phyloP scores from a whole-genome alignment of 163 green algal genomes.

The Trebouxia gelatinosa region DNA sequence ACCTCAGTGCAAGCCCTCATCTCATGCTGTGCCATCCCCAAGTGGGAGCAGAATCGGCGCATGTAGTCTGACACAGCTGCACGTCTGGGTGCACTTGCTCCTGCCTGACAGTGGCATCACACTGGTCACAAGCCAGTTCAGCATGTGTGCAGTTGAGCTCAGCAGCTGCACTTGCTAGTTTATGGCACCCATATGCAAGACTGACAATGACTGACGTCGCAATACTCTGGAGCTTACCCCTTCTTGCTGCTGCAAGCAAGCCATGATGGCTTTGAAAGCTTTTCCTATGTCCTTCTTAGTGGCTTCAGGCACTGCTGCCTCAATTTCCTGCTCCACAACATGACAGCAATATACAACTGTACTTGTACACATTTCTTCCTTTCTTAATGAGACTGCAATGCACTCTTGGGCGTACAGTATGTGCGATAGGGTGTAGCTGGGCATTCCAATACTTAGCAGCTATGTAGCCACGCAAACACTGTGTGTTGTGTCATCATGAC shows the following conservation, averaged over 20 bases:
- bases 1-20: slow-evolving; percentile 50
- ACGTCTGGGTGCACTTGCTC: background rate
- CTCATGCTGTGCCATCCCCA: slow-evolving; percentile 55
- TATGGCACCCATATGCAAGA: background rate
- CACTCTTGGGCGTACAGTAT: background rate
- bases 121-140: too few relatives aligned
- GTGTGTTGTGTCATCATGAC: too few relatives aligned
- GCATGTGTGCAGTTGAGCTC: too few relatives aligned
- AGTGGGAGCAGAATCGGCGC: slow-evolving; percentile 60
- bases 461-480: too few relatives aligned
- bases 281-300: slow-evolving; percentile 87
- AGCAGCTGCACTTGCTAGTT: background rate
- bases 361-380: too few relatives aligned
- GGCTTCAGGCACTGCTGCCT: slow-evolving; percentile 66
- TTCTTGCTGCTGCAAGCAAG: background rate
- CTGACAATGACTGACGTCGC: too few relatives aligned
- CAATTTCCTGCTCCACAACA: slow-evolving; percentile 74
- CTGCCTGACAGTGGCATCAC: too few relatives aligned
- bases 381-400: background rate
- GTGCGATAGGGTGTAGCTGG: background rate
- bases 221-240: too few relatives aligned
- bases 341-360: background rate
- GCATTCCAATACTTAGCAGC: background rate
- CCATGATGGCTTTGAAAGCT: slow-evolving; percentile 63
- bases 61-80: slow-evolving; percentile 54